Evolutionary conservation across 495 filamentous ascomycete genomes (phyloP), one percentile per base, ranked within the genome.

Genomic region (Xanthoparmelia taractica): DNA sequence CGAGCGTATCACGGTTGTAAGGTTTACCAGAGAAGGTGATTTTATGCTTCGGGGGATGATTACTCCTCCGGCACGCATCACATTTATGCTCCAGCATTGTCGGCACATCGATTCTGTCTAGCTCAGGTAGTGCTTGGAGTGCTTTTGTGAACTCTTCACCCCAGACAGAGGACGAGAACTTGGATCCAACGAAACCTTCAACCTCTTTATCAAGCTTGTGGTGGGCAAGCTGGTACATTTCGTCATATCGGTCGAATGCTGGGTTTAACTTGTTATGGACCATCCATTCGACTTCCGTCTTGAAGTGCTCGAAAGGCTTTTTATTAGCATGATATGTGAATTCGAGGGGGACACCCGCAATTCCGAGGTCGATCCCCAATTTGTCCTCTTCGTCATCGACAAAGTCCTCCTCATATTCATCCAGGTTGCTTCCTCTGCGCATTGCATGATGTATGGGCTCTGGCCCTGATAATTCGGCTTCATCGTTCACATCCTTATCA

Each of bases 241-340:
- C 74, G 60, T 90, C 84, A 2, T 81, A 75, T 25, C 84, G 79
- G 5, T 80, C 75, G 67, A 93, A 95, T 0, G 80, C 85, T 3
- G 90, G 90, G 66, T 93, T 87, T 47, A 96, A 76, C 64, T 87
- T 85, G 68, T 84, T 86, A 60, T 85, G 84, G 3, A 96, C 84
- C 73, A 93, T 85, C 90, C 90, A 96, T 72, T 90, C 88, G 1
- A 96, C 77, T 0, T 83, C 89, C 67, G 86, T 82, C 45, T 84
- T 84, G 75, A 96, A 96, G 63, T 92, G 85, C 37, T 91, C 86
- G 59, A 87, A 86, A 0, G 86, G 71, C 48, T 89, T 85, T 65
- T 85, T 86, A 66, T 87, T 83, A 0, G 82, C 78, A 57, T 87
- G 80, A 17, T 76, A 70, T 4, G 84, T 89, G 69, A 91, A 91